phyloP scores from a whole-genome alignment of 2,329 filamentous ascomycete genomes.

The Botryosphaeria dothidea region DNA sequence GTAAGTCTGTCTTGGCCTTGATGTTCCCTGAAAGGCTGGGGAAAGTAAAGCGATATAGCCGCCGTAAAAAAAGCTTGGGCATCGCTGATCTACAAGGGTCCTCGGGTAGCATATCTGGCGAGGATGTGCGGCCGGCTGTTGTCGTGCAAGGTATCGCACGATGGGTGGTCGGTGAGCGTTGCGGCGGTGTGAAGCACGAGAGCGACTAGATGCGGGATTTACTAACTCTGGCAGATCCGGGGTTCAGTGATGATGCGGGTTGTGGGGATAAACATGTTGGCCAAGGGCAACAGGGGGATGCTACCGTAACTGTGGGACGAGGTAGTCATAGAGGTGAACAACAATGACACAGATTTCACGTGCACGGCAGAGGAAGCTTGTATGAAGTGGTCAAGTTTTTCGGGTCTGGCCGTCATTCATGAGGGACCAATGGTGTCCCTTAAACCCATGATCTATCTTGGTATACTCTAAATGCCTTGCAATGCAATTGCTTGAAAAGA shows the following conservation, averaged over 20 bases:
- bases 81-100: slow-evolving; percentile 6
- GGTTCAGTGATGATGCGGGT: neutral
- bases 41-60: slow-evolving; percentile 10
- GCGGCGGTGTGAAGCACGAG: neutral
- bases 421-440: neutral
- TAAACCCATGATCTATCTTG: slow-evolving; percentile 6
- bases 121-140: neutral
- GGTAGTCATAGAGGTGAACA: no score
- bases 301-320: neutral
- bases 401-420: slow-evolving; percentile 7
- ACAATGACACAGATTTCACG: neutral
- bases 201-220: slow-evolving; percentile 8
- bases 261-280: neutral
- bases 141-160: neutral
- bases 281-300: neutral
- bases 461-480: slow-evolving; percentile 9
- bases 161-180: neutral
- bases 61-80: neutral
- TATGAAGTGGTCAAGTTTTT: neutral
- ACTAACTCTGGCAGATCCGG: slow-evolving; percentile 12
- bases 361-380: neutral
- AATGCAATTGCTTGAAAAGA: neutral
- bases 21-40: neutral
- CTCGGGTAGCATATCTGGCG: neutral
- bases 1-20: neutral